Base-by-base conservation (phyloP, 257 asterid species). In the Gynochthodes officinalis region DNA sequence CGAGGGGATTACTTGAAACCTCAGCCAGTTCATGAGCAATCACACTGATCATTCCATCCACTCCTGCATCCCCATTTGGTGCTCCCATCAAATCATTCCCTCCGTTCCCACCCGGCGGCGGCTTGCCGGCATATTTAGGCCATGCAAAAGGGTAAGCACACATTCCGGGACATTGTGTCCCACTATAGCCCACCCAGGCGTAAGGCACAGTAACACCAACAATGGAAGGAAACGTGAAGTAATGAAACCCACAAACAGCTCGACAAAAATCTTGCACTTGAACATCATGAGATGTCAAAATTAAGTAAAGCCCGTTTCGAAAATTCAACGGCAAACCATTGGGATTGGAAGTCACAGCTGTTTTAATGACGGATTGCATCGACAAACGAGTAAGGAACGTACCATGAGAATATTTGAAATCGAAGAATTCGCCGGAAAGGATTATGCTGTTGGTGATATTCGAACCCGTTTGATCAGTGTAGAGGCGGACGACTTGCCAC, bases 41-140 rank as follows among this genome's bases (percentile, higher is more conserved):
- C 84, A 91, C 96, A 62, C 89, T 87, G n/a, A 90, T 85, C 95
- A 90, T 88, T n/a, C 95, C 95, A 64, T 90, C 97, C 6, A 78
- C 73, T 8, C 90, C 96, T 1, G 81, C 77, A 28, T 86, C 90
- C 18, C 92, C 92, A 23, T 90, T 88, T 2, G 96, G 96, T 7
- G 95, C 73, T 8, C 84, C 52, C 90, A 89, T 82, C 35, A 83
- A 42, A 14, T 72, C 48, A 60, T 75, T 71, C 32, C 73, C 85
- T 44, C 76, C 83, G 12, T 72, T 71, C 15, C 63, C 70, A 0
- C 35, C 58, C 9, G 82, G 76, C 21, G 84, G 83, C 28, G 82
- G 84, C 75, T 49, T 73, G 32, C 85, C 91, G 13, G 82, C 80
- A 74, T 82, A 77, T 14, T 72, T 61, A 3, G 90, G 89, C 87